Conservation (phyloP, 2,329 filamentous ascomycete genomes). For the Monascus ruber region DNA sequence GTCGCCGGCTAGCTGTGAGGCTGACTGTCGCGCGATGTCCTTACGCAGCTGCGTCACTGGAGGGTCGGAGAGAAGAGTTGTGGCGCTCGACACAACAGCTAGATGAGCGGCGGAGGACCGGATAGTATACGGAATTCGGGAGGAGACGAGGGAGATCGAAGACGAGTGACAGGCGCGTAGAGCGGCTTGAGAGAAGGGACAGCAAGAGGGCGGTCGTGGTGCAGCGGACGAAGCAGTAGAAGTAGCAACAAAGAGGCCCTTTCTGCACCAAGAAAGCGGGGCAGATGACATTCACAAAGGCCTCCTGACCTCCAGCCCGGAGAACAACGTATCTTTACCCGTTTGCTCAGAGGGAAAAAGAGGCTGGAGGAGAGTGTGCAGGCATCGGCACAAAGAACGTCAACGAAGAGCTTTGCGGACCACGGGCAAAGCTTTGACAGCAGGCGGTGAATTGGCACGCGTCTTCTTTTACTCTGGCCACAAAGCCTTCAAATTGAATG, state of each 20-base stretch:
- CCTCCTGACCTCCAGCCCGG: background rate
- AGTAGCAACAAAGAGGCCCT: slow-evolving; percentile 17
- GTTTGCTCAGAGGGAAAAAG: background rate
- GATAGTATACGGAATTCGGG: no score
- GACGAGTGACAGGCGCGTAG: background rate
- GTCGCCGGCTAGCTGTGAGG: slow-evolving; percentile 3
- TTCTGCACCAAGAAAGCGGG: slow-evolving; percentile 18
- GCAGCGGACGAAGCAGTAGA: slow-evolving; percentile 6
- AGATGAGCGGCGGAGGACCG: no score
- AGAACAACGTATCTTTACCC: background rate
- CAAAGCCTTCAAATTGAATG: no score
- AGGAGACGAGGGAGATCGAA: no score
- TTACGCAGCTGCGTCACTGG: slow-evolving; percentile 3
- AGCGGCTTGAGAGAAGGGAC: slow-evolving; percentile 1
- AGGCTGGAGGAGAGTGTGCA: slow-evolving; percentile 5
- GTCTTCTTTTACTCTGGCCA: no score
- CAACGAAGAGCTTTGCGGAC: no score
- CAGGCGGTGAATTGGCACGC: no score
- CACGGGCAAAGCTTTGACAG: no score
- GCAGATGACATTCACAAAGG: slow-evolving; percentile 24
- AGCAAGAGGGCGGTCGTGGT: slow-evolving; percentile 1
- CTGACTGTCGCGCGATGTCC: slow-evolving; percentile 6
- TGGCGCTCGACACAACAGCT: no score
- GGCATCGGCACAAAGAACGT: no score
- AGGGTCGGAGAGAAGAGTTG: slow-evolving; percentile 1